Evolutionary conservation across 2,329 filamentous ascomycete genomes (phyloP), one percentile per base, ranked within the genome.

Genomic region (Fusarium armeniacum): DNA sequence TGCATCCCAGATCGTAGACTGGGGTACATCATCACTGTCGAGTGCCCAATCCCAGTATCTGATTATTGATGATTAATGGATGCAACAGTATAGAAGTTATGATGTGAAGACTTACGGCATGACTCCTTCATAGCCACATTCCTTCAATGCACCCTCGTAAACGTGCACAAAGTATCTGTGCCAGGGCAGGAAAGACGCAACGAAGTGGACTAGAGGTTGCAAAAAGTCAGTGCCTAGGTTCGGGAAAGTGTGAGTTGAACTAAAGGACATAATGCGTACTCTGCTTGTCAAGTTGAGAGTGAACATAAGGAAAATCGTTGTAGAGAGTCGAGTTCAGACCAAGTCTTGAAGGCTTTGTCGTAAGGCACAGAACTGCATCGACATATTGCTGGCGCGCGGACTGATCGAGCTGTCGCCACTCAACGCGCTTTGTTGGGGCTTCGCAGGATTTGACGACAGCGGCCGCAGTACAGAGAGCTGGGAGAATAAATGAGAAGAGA

Each of bases 81-180:
- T 20, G 36, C 0, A 0, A 38, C 11, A 20, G 5, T 2, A 12
- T 10, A 38, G 10, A 1, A 12, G 5, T 38, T 2, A 3, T 13
- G 0, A 13, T 2, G 18, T 5, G 0, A 13, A 38, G n/a, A 13
- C 36, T 38, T 20, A 38, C n/a, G 36, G 36, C 36, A 38, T 38
- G 36, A 20, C n/a, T 20, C 36, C 36, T 38, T 20, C 18, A 7
- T 38, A 38, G 36, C 36, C 36, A 20, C 36, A 38, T 38, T 38
- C 11, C 10, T 20, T 38, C 36, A 38, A 20, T 13, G 36, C 36
- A 1, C 36, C n/a, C 36, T 38, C 36, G n/a, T 38, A 38, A 3
- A 38, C 36, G 2, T 38, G n/a, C 5, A 38, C 36, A 12, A 38
- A 38, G n/a, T 38, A 38, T 5, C 36, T 20, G 5, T 38, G 36